phyloP scores from a whole-genome alignment of 345 rosid species.

The Mangifera indica region DNA sequence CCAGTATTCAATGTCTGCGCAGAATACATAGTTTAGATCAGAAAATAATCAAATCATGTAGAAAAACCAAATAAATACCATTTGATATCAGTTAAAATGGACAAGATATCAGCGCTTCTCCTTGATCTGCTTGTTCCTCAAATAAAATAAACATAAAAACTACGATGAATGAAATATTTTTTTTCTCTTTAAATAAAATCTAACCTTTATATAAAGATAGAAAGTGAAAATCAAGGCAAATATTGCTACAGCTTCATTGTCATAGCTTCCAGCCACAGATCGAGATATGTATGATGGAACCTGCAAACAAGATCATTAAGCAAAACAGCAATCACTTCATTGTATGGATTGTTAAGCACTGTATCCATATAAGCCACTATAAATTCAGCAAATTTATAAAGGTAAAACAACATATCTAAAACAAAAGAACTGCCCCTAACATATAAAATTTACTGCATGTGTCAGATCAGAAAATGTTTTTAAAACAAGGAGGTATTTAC shows the following conservation, averaged over 20 bases:
- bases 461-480: neutral
- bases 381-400: neutral
- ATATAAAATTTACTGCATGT: neutral
- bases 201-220: constrained; percentile 90
- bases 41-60: constrained; percentile 17
- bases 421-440: neutral
- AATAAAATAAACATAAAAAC: neutral
- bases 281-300: constrained; percentile 97
- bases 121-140: neutral
- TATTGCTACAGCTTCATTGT: constrained; percentile 99
- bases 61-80: neutral
- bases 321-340: neutral
- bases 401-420: neutral
- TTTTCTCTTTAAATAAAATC: constrained; percentile 22
- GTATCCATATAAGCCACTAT: neutral
- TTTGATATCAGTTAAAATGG: neutral
- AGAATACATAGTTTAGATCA: constrained; percentile 25
- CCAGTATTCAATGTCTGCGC: constrained; percentile 96
- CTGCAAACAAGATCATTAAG: constrained; percentile 38
- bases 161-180: neutral
- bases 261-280: constrained; percentile 98
- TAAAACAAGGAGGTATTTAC: neutral
- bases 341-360: neutral
- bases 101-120: constrained; percentile 5
- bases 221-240: constrained; percentile 95